phyloP scores from a whole-genome alignment of 75 land plant species.

The Selaginella tamariscina region DNA sequence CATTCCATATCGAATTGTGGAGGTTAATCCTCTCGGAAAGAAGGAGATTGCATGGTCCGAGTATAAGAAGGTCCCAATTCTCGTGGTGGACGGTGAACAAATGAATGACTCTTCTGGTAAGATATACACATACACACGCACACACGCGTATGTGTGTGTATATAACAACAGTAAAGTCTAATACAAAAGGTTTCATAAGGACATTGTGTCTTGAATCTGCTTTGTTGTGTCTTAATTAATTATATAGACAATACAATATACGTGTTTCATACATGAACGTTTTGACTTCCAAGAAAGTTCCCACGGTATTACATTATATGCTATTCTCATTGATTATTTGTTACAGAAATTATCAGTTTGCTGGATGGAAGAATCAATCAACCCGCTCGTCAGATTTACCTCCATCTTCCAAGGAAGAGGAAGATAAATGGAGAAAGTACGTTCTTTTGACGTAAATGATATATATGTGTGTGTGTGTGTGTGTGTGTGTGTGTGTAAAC shows the following conservation, averaged over 20 bases:
- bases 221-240: no score
- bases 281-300: neutral
- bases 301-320: neutral
- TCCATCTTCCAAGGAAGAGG: constrained; percentile 37
- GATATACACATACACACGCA: no score
- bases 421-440: constrained; percentile 79
- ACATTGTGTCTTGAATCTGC: no score
- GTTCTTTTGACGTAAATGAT: neutral
- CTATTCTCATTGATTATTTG: neutral
- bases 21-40: constrained; percentile 88
- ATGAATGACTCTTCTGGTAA: constrained; percentile 89
- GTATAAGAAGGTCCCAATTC: constrained; percentile 90
- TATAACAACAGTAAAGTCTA: no score
- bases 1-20: constrained; percentile 86
- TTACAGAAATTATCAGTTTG: constrained; percentile 62
- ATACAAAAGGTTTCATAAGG: no score
- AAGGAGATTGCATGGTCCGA: constrained; percentile 99
- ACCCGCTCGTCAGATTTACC: neutral
- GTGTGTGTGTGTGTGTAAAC: no score
- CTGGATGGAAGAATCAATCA: constrained; percentile 39
- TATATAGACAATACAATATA: no score
- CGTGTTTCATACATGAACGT: neutral
- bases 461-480: no score
- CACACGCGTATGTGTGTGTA: no score
- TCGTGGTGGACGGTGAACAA: constrained; percentile 83